phyloP scores from a whole-genome alignment of 2,329 filamentous ascomycete genomes.

The Endothia cerciana region DNA sequence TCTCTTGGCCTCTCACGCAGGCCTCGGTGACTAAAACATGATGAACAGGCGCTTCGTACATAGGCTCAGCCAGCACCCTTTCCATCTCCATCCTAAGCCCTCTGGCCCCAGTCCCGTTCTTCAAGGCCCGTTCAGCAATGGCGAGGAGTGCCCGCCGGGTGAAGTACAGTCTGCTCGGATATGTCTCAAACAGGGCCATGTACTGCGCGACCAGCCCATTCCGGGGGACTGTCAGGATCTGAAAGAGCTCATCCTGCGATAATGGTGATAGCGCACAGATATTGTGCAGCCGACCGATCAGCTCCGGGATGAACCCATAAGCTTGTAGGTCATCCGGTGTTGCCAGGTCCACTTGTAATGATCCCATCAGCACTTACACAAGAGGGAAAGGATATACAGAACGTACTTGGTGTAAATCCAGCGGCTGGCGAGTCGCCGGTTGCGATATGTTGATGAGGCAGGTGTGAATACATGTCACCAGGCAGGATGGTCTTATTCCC shows the following conservation, averaged over 20 bases:
- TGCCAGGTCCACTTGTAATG: constrained; percentile 65
- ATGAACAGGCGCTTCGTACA: constrained; percentile 79
- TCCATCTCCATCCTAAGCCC: constrained; percentile 83
- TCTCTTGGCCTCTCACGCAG: constrained; percentile 66
- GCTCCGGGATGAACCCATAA: constrained; percentile 90
- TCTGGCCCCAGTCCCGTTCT: constrained; percentile 73
- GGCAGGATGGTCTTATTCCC: constrained; percentile 64
- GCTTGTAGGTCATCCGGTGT: constrained; percentile 77
- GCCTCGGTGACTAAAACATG: constrained; percentile 75
- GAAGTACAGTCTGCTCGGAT: constrained; percentile 80
- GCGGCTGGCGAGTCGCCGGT: constrained; percentile 32
- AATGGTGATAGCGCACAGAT: constrained; percentile 84
- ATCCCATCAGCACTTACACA: constrained; percentile 11
- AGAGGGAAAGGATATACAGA: not conserved
- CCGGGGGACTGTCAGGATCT: constrained; percentile 89
- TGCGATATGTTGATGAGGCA: constrained; percentile 55
- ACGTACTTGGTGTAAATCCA: constrained; percentile 49
- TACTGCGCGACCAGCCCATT: constrained; percentile 91
- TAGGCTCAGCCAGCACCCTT: constrained; percentile 74
- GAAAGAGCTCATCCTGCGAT: constrained; percentile 68
- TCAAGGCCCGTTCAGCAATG: constrained; percentile 70
- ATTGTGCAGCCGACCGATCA: constrained; percentile 94
- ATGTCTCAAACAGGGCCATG: constrained; percentile 79
- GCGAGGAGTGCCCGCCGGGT: constrained; percentile 80
- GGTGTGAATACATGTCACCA: constrained; percentile 59